Base-by-base conservation (phyloP, 2,329 filamentous ascomycete species). In the Sclerotinia trifoliorum region DNA sequence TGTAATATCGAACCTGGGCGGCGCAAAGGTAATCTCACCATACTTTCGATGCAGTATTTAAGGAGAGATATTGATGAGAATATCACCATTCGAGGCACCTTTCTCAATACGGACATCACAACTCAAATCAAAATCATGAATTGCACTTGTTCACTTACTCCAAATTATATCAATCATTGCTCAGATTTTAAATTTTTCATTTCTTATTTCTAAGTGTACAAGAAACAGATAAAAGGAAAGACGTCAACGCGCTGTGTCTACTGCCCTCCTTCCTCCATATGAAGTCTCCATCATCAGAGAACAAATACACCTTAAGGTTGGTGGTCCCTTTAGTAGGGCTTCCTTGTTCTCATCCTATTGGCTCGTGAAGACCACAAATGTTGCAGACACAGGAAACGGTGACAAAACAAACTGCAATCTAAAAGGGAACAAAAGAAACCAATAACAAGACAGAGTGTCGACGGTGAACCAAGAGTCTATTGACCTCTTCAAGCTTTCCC, bases 1-100 rank as follows among this genome's bases (percentile, higher is more conserved):
- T 61, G 42, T 51, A 51, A 26, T 62, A 24, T 62, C 21, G 29
- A 63, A 63, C 51, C 48, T 51, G 32, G 60, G 46, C n/a, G 60
- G 29, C 46, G 46, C 60, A 42, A 63, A 51, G 46, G 32, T 21
- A 62, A 35, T 35, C 35, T 35, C 35, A 8, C n/a, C 32, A 26
- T 63, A 63, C 48, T 52, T 63, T 5, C 15, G 51, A 51, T 32
- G 15, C 8, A 62, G 60, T 63, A 39, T 39, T 46, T 10, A 51
- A 42, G n/a, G 46, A 49, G 15, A 51, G 21, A 51, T 21, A 19
- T 51, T 3, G 29, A 42, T 26, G n/a, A 63, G 60, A 39, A 63
- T 5, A 52, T 63, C 3, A 42, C 32, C 17, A 42, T 11, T 32
- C 32, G 39, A 62, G 21, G n/a, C n/a, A 52, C 17, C 8, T 63